Conservation (phyloP, 768 basidiomycete species). For the Trametes maxima region DNA sequence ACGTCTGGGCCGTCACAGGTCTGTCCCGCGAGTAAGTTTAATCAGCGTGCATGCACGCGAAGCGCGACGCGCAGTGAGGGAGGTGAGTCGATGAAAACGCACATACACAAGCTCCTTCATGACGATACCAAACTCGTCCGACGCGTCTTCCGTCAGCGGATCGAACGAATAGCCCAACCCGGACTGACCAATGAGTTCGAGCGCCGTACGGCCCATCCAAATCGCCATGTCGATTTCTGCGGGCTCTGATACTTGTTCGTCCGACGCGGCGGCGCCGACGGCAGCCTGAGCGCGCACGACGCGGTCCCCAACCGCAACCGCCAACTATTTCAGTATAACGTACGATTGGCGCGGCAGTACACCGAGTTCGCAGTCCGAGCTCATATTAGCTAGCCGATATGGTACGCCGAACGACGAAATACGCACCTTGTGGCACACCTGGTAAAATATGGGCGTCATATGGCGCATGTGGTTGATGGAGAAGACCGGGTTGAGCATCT, state of each 20-base stretch:
- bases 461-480: constrained; percentile 31
- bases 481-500: constrained; percentile 36
- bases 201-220: constrained; percentile 25
- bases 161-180: constrained; percentile 26
- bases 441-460: constrained; percentile 31
- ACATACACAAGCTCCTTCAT: constrained; percentile 26
- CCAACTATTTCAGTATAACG: no score
- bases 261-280: constrained; percentile 4
- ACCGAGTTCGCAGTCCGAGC: no score
- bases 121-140: constrained; percentile 17
- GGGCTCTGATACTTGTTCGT: neutral
- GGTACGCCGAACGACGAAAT: neutral
- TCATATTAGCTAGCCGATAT: no score
- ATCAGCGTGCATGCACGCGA: constrained; percentile 32
- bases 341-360: no score
- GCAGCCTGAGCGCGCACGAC: no score
- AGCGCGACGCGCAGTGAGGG: neutral
- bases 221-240: constrained; percentile 17
- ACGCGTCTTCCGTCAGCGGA: constrained; percentile 9
- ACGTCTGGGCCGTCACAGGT: no score
- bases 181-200: constrained; percentile 26
- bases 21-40: no score
- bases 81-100: neutral
- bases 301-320: no score
- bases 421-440: constrained; percentile 24